Conservation (phyloP, 2,329 filamentous ascomycete species). For the Lachnellula occidentalis region DNA sequence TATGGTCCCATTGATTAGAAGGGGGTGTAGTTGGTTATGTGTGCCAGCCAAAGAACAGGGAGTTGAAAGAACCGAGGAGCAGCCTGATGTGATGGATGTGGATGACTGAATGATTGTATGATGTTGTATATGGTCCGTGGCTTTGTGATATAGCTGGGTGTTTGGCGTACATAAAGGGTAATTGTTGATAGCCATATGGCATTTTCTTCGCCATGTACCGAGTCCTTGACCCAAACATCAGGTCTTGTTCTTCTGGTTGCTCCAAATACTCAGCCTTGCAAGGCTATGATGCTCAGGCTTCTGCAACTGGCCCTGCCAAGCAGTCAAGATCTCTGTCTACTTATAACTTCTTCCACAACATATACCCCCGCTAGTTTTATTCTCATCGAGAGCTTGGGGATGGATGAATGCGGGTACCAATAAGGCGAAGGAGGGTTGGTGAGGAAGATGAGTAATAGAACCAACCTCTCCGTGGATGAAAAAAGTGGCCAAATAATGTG, state of each 20-base stretch:
- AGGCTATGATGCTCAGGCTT: neutral
- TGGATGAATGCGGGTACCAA: neutral
- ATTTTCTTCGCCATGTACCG: neutral
- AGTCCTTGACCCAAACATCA: neutral
- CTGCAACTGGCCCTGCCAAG: neutral
- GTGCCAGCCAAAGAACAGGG: conserved; percentile 14
- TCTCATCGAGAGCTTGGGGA: neutral
- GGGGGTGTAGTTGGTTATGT: conserved; percentile 33
- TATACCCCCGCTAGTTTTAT: neutral
- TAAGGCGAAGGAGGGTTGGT: neutral
- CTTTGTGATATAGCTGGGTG: neutral
- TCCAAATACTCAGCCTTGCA: neutral
- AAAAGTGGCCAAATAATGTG: too few species aligned
- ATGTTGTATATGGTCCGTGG: neutral
- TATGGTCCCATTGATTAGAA: conserved; percentile 31
- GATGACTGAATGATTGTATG: neutral
- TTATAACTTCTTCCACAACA: neutral
- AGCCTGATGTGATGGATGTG: conserved; percentile 6
- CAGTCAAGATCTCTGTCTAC: neutral
- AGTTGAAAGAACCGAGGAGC: neutral
- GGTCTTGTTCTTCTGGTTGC: neutral
- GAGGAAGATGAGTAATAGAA: too few species aligned
- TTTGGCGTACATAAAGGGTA: neutral
- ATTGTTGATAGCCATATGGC: neutral
- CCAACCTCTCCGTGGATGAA: too few species aligned